These are phyloP conservation scores for Panicum virgatum DNA, from an alignment of 202 grass and related monocot species.

Conservation along the genomic window DNA sequence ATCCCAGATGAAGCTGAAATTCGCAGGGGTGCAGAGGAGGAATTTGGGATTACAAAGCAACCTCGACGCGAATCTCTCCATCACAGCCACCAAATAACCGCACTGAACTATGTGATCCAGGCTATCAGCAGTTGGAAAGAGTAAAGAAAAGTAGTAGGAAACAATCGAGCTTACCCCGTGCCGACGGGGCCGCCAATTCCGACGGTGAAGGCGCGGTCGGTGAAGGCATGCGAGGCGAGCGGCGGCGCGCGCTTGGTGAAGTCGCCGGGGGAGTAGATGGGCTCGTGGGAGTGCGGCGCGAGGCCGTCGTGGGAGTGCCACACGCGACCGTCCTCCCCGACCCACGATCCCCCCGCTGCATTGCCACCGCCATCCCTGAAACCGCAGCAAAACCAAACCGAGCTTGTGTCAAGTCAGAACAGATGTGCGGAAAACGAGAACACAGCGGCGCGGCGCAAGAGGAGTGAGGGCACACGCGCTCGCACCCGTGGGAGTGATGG, in stretches of 20 bases:
- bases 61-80: not conserved
- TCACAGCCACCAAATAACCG: not conserved
- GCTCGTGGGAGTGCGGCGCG: slow-evolving; percentile 94
- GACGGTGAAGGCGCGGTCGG: slow-evolving; percentile 91
- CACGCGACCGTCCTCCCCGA: slow-evolving; percentile 74
- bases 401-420: not conserved
- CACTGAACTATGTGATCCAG: not conserved
- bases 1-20: not conserved
- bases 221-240: slow-evolving; percentile 60
- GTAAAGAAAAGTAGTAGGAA: not conserved
- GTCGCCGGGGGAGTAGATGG: slow-evolving; percentile 91
- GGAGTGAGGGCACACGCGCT: not conserved
- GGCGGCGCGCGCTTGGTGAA: slow-evolving; percentile 86
- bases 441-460: too few species aligned
- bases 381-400: not conserved
- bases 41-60: too few species aligned
- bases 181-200: slow-evolving; percentile 97
- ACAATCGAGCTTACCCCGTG: slow-evolving; percentile 58
- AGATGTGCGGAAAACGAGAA: not conserved
- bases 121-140: not conserved
- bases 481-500: slow-evolving; percentile 50
- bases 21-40: not conserved
- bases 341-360: slow-evolving; percentile 46
- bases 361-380: slow-evolving; percentile 40
- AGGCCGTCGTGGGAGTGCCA: slow-evolving; percentile 96